Conservation (phyloP, 2,329 filamentous ascomycete species). For the Ceratocystiopsis sp. region DNA sequence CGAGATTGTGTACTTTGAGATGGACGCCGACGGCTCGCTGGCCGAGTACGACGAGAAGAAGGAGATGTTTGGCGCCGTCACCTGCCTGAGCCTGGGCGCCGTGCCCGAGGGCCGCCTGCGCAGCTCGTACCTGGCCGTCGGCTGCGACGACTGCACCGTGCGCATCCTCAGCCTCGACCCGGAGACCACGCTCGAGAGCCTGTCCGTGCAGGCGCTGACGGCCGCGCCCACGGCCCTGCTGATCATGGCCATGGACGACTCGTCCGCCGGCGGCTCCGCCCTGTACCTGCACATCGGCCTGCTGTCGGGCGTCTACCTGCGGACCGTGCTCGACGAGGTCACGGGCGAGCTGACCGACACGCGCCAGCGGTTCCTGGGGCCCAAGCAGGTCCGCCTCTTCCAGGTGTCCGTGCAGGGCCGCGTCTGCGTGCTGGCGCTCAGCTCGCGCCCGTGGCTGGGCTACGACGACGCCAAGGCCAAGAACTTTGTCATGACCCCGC, state of each 20-base stretch:
- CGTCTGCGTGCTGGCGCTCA: conserved; percentile 73
- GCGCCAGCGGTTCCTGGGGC: conserved; percentile 81
- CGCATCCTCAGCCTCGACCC: conserved; percentile 81
- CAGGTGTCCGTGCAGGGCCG: conserved; percentile 76
- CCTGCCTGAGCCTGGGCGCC: conserved; percentile 80
- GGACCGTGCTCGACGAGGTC: conserved; percentile 86
- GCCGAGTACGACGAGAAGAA: conserved; percentile 92
- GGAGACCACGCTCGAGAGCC: conserved; percentile 78
- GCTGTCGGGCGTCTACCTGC: conserved; percentile 86
- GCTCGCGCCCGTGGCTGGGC: conserved; percentile 88
- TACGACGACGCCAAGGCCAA: conserved; percentile 80
- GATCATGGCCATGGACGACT: conserved; percentile 93
- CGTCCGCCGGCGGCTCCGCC: conserved; percentile 71
- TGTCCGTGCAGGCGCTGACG: conserved; percentile 85
- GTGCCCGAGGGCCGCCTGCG: conserved; percentile 79
- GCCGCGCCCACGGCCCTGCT: conserved; percentile 75
- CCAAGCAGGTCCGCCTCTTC: conserved; percentile 78
- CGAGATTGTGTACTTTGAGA: conserved; percentile 96
- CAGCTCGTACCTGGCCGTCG: conserved; percentile 87
- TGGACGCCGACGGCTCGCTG: conserved; percentile 78
- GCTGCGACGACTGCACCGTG: conserved; percentile 92
- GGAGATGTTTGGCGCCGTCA: conserved; percentile 90
- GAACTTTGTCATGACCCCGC: conserved; percentile 78
- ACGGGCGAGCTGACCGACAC: conserved; percentile 94
- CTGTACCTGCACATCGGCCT: conserved; percentile 92